Evolutionary conservation across 2,329 filamentous ascomycete genomes (phyloP).

Genomic region (Amauroascus niger): DNA sequence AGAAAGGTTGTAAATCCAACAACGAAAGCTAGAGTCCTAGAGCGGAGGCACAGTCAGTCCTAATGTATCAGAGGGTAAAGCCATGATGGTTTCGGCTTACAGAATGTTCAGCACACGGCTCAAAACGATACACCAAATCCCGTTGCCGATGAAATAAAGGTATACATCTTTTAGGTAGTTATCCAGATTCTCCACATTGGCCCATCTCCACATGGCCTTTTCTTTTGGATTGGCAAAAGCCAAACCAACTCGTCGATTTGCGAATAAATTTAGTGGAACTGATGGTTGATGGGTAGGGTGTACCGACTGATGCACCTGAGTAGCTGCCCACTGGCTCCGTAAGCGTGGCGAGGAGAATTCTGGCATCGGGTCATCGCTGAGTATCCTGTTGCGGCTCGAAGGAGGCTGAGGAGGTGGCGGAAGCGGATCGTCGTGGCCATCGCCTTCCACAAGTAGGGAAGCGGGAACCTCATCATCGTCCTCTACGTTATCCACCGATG

Average conservation of each 20-base stretch:
- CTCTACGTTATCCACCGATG: slow-evolving; percentile 21
- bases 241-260: slow-evolving; percentile 21
- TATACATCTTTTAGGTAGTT: slow-evolving; percentile 80
- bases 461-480: slow-evolving; percentile 46
- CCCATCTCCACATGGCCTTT: slow-evolving; percentile 84
- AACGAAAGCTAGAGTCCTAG: slow-evolving; percentile 71
- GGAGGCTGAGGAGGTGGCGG: slow-evolving; percentile 34
- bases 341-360: slow-evolving; percentile 31
- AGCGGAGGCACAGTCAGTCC: not conserved
- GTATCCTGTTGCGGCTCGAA: slow-evolving; percentile 15
- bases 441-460: slow-evolving; percentile 51
- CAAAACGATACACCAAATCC: slow-evolving; percentile 74
- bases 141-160: slow-evolving; percentile 72
- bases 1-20: slow-evolving; percentile 74
- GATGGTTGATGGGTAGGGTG: slow-evolving; percentile 17
- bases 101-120: slow-evolving; percentile 62
- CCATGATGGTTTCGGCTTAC: slow-evolving; percentile 40
- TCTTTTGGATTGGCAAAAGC: slow-evolving; percentile 53
- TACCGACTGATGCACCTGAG: slow-evolving; percentile 36
- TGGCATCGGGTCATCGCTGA: slow-evolving; percentile 18
- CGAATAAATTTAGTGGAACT: slow-evolving; percentile 1
- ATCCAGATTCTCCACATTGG: slow-evolving; percentile 81
- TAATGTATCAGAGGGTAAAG: not conserved
- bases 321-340: slow-evolving; percentile 43
- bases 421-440: slow-evolving; percentile 31